These are phyloP conservation scores for Penicillium dipodomyicola DNA, from an alignment of 495 filamentous ascomycete species.

Conservation along the genomic window DNA sequence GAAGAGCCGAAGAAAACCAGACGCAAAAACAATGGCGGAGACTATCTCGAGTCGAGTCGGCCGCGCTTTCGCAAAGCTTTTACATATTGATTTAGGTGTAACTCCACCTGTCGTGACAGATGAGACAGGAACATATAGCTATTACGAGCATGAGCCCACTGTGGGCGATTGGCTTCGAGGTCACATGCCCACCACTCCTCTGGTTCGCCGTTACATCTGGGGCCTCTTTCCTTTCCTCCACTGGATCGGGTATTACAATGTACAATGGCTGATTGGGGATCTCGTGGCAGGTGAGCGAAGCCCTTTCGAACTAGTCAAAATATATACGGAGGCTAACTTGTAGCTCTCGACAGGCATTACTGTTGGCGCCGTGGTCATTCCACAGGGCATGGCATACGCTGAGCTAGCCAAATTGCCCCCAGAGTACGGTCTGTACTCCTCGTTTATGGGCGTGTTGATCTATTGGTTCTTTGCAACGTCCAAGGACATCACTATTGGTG, in stretches of 20 bases:
- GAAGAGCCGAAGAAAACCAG: neutral
- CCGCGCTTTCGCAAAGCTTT: conserved; percentile 8
- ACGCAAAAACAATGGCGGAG: conserved; percentile 8
- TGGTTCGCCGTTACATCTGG: conserved; percentile 56
- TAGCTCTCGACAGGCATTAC: conserved; percentile 54
- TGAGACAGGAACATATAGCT: neutral
- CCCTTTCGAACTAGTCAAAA: neutral
- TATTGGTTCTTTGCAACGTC: conserved; percentile 99
- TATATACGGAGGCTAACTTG: neutral
- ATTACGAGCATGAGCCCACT: conserved; percentile 67
- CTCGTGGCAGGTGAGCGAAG: conserved; percentile 64
- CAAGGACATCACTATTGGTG: conserved; percentile 97
- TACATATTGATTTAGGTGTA: conserved; percentile 2
- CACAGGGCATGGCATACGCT: conserved; percentile 95
- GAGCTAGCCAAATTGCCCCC: conserved; percentile 69
- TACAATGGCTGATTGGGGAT: conserved; percentile 82
- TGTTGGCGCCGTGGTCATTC: conserved; percentile 91
- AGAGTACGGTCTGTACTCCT: conserved; percentile 88
- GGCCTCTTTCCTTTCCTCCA: conserved; percentile 78
- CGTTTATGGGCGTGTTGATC: conserved; percentile 89
- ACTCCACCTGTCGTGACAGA: neutral
- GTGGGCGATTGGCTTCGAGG: conserved; percentile 64
- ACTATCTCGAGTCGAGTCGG: conserved; percentile 11
- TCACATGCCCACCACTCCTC: conserved; percentile 52
- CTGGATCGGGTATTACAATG: conserved; percentile 84